Base-by-base conservation (phyloP, 1,284 basidiomycete species). In the Fomitiporia mediterranea region DNA sequence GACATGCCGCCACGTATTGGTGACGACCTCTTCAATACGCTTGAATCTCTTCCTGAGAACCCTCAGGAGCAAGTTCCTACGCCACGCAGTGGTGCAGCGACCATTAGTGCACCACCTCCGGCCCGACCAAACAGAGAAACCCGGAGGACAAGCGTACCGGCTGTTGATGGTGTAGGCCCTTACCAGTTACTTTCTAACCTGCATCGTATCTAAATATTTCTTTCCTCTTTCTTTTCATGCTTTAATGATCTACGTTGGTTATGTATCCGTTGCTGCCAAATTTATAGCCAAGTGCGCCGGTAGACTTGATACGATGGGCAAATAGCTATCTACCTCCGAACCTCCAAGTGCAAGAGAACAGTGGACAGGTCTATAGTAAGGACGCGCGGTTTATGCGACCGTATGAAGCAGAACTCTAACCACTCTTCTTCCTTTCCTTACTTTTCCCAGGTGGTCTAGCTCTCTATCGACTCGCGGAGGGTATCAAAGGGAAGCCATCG, bases 281-380 rank as follows among this genome's bases (percentile, higher is more conserved):
- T 53, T 21, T 53, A 28, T 42, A 53, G 56, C 62, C 70, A 68
- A 64, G 69, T 49, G 51, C 64, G 21, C 57, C 66, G 56, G 70
- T 72, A 17, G 73, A 71, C 15, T 75, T 95, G 28, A 75, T 97
- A 32, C 80, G 85, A 38, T 97, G 94, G 94, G 88, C 92, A 38
- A 97, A 98, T 71, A 72, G 76, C 2, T 83, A 87, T 63, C 76
- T 97, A 1, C 90, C 93, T 0, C 65, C 74, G n/a, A 71, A 76
- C 2, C 78, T 89, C 7, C 82, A 82, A 62, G 85, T 93, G 40
- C 75, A 69, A 8, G 79, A 85, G 60, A 67, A 74, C 0, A 55
- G 69, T 2, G 78, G 76, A 0, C 67, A 80, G 2, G 64, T 85
- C 3, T 86, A 78, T 63, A 74, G 79, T 11, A 91, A 90, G 48